These are phyloP conservation scores for Lactarius sp. DNA, from an alignment of 768 basidiomycete species.

Conservation along the genomic window DNA sequence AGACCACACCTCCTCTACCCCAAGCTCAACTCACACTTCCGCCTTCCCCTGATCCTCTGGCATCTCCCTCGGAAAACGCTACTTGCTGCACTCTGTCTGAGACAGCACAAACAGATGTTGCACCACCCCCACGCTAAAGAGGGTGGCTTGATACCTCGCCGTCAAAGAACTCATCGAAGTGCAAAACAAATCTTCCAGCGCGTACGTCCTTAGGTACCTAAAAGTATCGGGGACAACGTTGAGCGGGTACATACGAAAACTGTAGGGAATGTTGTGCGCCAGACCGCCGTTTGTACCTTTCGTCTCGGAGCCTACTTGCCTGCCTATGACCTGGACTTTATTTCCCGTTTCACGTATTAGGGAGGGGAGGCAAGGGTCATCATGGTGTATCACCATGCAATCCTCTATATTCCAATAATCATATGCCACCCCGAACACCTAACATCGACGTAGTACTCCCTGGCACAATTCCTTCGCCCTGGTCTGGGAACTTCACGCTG, in stretches of 20 bases:
- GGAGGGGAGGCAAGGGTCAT: not conserved
- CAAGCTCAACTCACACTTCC: slow-evolving; percentile 64
- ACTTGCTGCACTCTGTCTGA: slow-evolving; percentile 76
- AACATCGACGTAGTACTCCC: no score
- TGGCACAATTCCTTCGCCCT: no score
- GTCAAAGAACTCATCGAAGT: slow-evolving; percentile 91
- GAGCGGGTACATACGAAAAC: slow-evolving; percentile 41
- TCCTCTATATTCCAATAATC: not conserved
- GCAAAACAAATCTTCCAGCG: slow-evolving; percentile 66
- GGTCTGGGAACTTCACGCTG: no score
- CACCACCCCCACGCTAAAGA: slow-evolving; percentile 69
- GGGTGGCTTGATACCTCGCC: slow-evolving; percentile 76
- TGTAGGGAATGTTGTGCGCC: not conserved
- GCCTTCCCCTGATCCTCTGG: slow-evolving; percentile 81
- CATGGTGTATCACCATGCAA: no score
- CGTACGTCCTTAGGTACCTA: slow-evolving; percentile 16
- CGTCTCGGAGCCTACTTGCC: not conserved
- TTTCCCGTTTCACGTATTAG: not conserved
- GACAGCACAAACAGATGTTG: slow-evolving; percentile 78
- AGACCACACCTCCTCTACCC: slow-evolving; percentile 4
- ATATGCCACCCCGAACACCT: no score
- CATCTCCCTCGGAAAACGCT: slow-evolving; percentile 73
- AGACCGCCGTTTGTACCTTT: not conserved
- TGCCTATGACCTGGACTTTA: not conserved
- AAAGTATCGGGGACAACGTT: no score